Percentiles rank a stretch among this genome's conserved stretches.
phyloP scores from a whole-genome alignment of 805 yeast species.

The Candida insectorum region DNA sequence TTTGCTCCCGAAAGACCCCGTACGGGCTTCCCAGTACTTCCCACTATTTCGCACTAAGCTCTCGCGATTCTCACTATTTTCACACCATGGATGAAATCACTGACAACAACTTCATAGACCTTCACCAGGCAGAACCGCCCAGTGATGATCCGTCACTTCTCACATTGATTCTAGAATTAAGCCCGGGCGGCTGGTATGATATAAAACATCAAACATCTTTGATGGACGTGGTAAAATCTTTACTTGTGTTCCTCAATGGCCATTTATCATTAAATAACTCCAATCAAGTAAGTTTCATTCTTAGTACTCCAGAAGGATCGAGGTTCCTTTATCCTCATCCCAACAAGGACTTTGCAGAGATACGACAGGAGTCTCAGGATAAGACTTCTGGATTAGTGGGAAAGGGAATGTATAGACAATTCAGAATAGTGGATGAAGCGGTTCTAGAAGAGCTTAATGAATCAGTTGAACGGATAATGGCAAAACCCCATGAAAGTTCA shows the following conservation, averaged over 20 bases:
- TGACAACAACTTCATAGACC: conserved; percentile 50
- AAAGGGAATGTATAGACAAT: conserved; percentile 79
- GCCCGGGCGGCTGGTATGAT: conserved; percentile 65
- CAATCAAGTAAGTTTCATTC: conserved; percentile 78
- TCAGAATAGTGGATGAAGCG: conserved; percentile 71
- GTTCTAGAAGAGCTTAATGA: conserved; percentile 57
- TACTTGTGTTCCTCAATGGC: conserved; percentile 78
- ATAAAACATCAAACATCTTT: conserved; percentile 47
- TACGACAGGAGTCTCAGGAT: conserved; percentile 3
- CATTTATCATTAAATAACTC: conserved; percentile 83
- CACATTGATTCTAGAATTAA: conserved; percentile 73
- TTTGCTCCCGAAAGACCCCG: too few species aligned
- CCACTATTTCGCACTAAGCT: not conserved
- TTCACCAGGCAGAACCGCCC: conserved; percentile 19
- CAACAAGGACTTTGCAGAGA: conserved; percentile 15
- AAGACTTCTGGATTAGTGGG: conserved; percentile 26
- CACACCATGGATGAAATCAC: conserved; percentile 66
- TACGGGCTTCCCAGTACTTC: not conserved
- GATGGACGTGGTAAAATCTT: conserved; percentile 57
- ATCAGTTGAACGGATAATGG: conserved; percentile 17
- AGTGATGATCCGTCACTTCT: conserved; percentile 67
- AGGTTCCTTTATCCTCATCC: conserved; percentile 64
- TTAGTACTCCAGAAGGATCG: conserved; percentile 70
- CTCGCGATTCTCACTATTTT: too few species aligned
- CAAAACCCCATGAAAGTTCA: conserved; percentile 10